Evolutionary conservation across 208 protist genomes (phyloP), one percentile per base, ranked within the genome.

Genomic region (Leishmania tarentolae): DNA sequence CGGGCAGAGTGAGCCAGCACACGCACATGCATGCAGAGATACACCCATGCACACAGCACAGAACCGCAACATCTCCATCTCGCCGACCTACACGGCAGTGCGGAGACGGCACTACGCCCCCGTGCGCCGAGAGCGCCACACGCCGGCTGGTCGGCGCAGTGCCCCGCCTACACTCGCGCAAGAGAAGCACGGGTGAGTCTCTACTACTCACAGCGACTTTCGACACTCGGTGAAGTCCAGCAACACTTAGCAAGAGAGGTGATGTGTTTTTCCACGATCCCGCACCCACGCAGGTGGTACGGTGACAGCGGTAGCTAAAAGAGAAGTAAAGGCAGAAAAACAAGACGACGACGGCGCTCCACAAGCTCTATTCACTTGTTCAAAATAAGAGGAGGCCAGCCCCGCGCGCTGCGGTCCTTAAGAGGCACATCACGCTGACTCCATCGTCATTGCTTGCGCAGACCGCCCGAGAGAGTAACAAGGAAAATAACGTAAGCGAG

Each of bases 11-110:
- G n/a, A n/a, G 61, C 13, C 61, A 4, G n/a, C 61, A 37, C 61
- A 70, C 65, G 37, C 35, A 70, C 65, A 70, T 0, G 21, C 37
- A 44, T n/a, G 40, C 66, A 47, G 21, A 35, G 31, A 21, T 95
- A 31, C n/a, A n/a, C n/a, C n/a, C n/a, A n/a, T 13, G 40, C 66
- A 71, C 19, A 35, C 66, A 17, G 15, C 19, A 0, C 66, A 47
- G 46, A 35, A 71, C 37, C 37, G 31, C 66, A 71, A 13, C 66
- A 71, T 71, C 66, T 4, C 66, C 3, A 71, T 46, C 1, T 13
- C 66, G 66, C 66, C 11, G 31, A 24, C 37, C 6, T 71, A 71
- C 31, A 5, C 66, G 2, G 40, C 66, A 71, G n/a, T 40, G 66
- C 37, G 37, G 40, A 71, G 37, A 28, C 40, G 37, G 37, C 21